Evolutionary conservation across 805 yeast species (phyloP).

Genomic region (Jamesozyma spencerorum): DNA sequence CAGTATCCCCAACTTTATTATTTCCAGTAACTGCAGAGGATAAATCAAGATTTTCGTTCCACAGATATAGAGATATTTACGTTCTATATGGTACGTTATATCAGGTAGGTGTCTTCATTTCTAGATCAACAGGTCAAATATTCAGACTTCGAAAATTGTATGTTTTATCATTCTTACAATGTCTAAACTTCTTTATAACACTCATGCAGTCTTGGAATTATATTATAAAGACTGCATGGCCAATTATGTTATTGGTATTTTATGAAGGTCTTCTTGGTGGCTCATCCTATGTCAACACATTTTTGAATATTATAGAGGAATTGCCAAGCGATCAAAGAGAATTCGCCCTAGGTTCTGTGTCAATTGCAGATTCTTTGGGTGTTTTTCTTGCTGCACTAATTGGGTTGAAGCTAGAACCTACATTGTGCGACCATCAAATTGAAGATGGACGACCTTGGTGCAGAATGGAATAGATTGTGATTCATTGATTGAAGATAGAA

Average conservation of each 20-base stretch:
- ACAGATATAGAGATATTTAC: slow-evolving; percentile 70
- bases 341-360: slow-evolving; percentile 75
- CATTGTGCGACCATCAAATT: slow-evolving; percentile 64
- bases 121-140: slow-evolving; percentile 71
- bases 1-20: slow-evolving; percentile 77
- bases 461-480: slow-evolving; percentile 28
- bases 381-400: slow-evolving; percentile 71
- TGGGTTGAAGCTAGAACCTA: slow-evolving; percentile 66
- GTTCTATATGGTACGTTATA: slow-evolving; percentile 86
- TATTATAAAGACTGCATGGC: slow-evolving; percentile 50
- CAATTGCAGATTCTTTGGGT: slow-evolving; percentile 79
- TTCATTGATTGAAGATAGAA: neutral
- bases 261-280: slow-evolving; percentile 93
- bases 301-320: slow-evolving; percentile 61
- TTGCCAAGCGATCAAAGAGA: slow-evolving; percentile 47
- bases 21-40: slow-evolving; percentile 53
- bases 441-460: slow-evolving; percentile 76
- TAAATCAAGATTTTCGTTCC: slow-evolving; percentile 45
- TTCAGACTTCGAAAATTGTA: slow-evolving; percentile 52
- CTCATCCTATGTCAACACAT: slow-evolving; percentile 81
- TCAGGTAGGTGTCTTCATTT: slow-evolving; percentile 86
- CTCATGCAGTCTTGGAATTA: slow-evolving; percentile 56
- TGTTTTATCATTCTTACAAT: slow-evolving; percentile 57
- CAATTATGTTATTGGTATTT: slow-evolving; percentile 53
- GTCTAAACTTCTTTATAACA: slow-evolving; percentile 49